Base-by-base conservation (phyloP, 352 stramenopile species). In the Phytopythium vexans region DNA sequence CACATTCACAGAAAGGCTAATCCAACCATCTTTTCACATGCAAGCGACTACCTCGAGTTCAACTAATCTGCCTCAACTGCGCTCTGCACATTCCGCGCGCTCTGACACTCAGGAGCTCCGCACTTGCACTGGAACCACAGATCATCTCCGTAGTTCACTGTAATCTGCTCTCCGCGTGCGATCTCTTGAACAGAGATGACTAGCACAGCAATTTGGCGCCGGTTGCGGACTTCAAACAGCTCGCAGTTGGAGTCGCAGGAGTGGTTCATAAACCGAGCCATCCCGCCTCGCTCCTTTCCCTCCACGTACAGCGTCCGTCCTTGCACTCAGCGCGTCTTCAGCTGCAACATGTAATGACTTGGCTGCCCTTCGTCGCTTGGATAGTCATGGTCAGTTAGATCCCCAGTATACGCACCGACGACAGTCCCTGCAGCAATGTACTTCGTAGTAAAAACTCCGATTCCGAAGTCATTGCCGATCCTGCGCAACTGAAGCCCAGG, bases 251-350 rank as follows among this genome's bases (percentile, higher is more conserved):
- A 16, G 6, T 50, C n/a, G 7, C 46, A 52, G 1, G 14, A 56
- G 33, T 61, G 54, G 11, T 52, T 61, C 2, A 55, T 40, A n/a
- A 49, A 55, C 6, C 54, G 14, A 8, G 32, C 43, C 4, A 56
- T n/a, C 1, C 33, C 21, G 1, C 47, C 41, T 10, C 39, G 35
- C 4, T 41, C 1, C n/a, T 41, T 27, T n/a, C 39, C 54, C 8
- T 55, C 54, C 34, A 61, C 55, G 36, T 31, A 47, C 2, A 55
- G 10, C n/a, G 33, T 49, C 9, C 39, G 7, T 39, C 12, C 5
- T 5, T 49, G n/a, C 42, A n/a, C n/a, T n/a, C n/a, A n/a, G n/a
- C n/a, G n/a, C n/a, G n/a, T 49, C n/a, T 32, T 49, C 4, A 15
- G 42, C 5, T 35, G 16, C 36, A 49, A 14, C 16, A 31, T 31